Evolutionary conservation across 208 protist genomes (phyloP).

Genomic region (Trypanosoma mega): DNA sequence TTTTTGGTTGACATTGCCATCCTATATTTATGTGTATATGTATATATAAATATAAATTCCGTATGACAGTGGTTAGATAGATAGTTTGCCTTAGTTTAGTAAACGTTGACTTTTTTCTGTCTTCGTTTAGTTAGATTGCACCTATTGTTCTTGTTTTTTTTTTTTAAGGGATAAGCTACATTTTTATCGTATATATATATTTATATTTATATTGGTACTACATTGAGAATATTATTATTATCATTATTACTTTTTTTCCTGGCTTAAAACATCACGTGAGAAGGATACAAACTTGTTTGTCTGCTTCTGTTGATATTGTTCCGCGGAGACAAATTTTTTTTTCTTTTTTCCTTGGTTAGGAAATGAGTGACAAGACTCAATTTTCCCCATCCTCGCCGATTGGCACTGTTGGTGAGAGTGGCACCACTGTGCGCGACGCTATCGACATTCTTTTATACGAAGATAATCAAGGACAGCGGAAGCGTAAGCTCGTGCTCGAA

Average conservation of each 20-base stretch:
- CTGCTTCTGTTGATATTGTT: no score
- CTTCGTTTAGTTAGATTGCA: not conserved
- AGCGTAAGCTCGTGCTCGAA: slow-evolving; percentile 31
- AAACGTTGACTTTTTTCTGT: not conserved
- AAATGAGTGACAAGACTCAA: not conserved
- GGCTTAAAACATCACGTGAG: no score
- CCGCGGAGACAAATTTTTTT: no score
- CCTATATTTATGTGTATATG: no score
- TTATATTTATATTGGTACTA: no score
- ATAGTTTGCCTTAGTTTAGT: not conserved
- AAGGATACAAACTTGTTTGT: no score
- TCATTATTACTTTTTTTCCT: no score
- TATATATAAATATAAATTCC: not conserved
- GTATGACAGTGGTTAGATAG: not conserved
- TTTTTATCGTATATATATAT: no score
- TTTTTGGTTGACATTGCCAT: no score
- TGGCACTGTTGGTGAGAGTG: not conserved
- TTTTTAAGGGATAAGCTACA: not conserved
- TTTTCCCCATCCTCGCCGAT: not conserved
- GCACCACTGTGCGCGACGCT: slow-evolving; percentile 19
- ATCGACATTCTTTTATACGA: slow-evolving; percentile 27
- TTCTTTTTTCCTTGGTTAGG: not conserved
- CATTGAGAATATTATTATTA: no score
- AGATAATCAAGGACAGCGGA: slow-evolving; percentile 23
- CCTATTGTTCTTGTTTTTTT: not conserved